Evolutionary conservation across 2,329 filamentous ascomycete species (phyloP).

Genomic region (Colletotrichum sp.): DNA sequence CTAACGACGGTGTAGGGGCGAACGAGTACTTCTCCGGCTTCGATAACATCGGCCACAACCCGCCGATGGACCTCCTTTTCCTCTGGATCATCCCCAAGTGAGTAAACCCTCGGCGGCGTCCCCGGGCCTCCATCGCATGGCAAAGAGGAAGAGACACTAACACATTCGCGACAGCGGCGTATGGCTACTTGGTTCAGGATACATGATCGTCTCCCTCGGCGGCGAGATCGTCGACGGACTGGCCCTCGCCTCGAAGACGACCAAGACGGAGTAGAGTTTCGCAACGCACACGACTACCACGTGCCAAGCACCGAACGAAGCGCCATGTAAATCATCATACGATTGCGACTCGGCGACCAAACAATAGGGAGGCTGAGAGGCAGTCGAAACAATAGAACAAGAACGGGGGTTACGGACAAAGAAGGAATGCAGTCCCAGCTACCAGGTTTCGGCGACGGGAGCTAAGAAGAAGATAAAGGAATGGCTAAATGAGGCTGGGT

Average conservation of each 20-base stretch:
- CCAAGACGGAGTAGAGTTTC: constrained; percentile 43
- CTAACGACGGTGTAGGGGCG: constrained; percentile 43
- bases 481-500: background rate
- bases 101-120: constrained; percentile 27
- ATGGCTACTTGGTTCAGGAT: constrained; percentile 58
- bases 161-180: constrained; percentile 45
- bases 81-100: constrained; percentile 67
- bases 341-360: background rate
- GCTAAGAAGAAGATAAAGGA: background rate
- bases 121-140: background rate
- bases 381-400: background rate
- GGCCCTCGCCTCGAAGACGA: constrained; percentile 36
- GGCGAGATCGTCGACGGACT: constrained; percentile 54
- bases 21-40: constrained; percentile 62
- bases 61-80: constrained; percentile 44
- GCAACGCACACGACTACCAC: background rate
- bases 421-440: background rate
- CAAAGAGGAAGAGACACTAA: background rate
- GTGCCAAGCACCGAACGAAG: background rate
- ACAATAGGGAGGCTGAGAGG: background rate
- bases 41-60: constrained; percentile 63
- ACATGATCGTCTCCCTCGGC: constrained; percentile 56
- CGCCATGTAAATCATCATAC: background rate
- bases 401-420: background rate
- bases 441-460: background rate